Evolutionary conservation across 2,329 filamentous ascomycete genomes (phyloP), one percentile per base, ranked within the genome.

Genomic region (Stagonosporopsis rhizophila): DNA sequence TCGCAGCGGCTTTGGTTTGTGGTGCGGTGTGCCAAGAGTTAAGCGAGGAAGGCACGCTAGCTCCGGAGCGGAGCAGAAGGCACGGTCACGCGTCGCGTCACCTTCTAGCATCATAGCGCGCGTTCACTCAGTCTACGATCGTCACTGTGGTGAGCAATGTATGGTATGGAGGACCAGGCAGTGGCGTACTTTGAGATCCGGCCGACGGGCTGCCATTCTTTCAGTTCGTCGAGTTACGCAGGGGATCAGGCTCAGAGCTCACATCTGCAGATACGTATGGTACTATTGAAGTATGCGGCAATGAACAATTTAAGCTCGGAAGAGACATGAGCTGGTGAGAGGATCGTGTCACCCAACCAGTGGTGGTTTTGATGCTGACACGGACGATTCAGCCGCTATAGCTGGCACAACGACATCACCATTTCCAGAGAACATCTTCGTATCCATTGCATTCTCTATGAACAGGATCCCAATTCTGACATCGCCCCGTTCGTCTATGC

Each of bases 401-500:
- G 59, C 34, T 76, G 72, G 73, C 55, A 58, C 14, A 70, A 75
- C 41, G 63, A 66, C 47, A 52, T 64, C 8, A 68, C 65, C 32
- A 77, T 83, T 17, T 82, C 81, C 15, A 78, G 76, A 30, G 71
- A 74, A 49, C 81, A 83, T 69, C 60, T 82, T 15, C 74, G 73
- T 20, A 69, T 82, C 39, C 78, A 80, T 59, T 80, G 79, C 61
- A 74, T 82, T 44, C 50, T 80, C 1, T 82, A 78, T 54, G 80
- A 80, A 30, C 71, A 78, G 51, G 65, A 75, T 23, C 65, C 67
- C 14, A 52, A 67, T 22, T 60, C 70, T 11, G 57, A 61, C 2
- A 73, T 81, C 11, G 66, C 75, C 3, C 80, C 81, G 5, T 74
- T 83, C 51, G 74, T 83, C 2, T 83, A 82, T 60, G 75, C 74